Evolutionary conservation across 208 protist genomes (phyloP), one percentile per base, ranked within the genome.

Genomic region (Crithidia sp.): DNA sequence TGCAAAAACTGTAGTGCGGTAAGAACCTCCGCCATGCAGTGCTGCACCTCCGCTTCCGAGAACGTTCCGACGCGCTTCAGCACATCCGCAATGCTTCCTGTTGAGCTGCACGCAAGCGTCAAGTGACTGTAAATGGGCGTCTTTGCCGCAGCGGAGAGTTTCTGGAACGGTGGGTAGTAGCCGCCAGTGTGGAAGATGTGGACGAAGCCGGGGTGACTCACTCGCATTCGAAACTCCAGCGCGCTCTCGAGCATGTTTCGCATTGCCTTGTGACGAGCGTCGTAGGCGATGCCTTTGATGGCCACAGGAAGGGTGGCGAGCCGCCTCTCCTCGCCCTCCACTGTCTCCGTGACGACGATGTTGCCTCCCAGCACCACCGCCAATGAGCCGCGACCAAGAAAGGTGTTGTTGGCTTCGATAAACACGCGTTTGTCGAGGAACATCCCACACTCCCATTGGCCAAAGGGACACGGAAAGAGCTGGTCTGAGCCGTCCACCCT

Each of bases 1-100:
- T 96, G 91, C 40, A 96, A 44, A 61, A 86, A 91, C 43, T 82
- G 68, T 36, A 96, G 58, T 6, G 67, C 77, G 8, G 49, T 8
- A 2, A 92, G 54, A 19, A 91, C 53, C 73, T 90, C 87, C 5
- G 63, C 62, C 59, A 79, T 71, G 67, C 74, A 79, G 2, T 43
- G 74, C 37, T 54, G 45, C 12, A 79, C 63, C 47, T 79, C 74
- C 3, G 53, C 4, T 45, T 74, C 70, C 5, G 67, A 9, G 49
- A 79, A 53, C 7, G 74, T 50, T 16, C 74, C 74, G 3, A 3
- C n/a, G 59, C 74, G 74, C 74, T 71, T 79, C 41, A 79, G 67
- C 61, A 74, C 74, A 65, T 79, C 74, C 0, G 74, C 74, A 49
- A 79, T 60, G 52, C 67, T 74, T 0, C 74, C 74, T 12, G 53